Evolutionary conservation across 176 grass and related monocot genomes (phyloP).

Genomic region (Chrysopogon serrulatus): DNA sequence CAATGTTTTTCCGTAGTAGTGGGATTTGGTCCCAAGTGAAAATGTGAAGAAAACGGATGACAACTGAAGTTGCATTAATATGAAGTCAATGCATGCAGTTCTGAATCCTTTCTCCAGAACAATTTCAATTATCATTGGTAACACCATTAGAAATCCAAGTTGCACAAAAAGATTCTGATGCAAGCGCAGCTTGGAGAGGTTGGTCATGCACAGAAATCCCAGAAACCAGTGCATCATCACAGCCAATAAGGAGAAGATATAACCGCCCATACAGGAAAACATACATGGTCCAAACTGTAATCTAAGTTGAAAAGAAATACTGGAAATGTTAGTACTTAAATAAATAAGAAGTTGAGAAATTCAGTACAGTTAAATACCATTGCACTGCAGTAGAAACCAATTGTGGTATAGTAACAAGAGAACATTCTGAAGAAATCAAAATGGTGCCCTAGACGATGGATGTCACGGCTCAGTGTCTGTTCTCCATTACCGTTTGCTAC

Average conservation of each 20-base stretch:
- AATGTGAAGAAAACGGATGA: slow-evolving; percentile 96
- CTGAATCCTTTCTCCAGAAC: slow-evolving; percentile 86
- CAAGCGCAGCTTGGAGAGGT: slow-evolving; percentile 81
- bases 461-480: too few species aligned
- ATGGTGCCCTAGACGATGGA: too few species aligned
- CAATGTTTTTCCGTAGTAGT: slow-evolving; percentile 85
- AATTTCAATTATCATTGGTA: slow-evolving; percentile 95
- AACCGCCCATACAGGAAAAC: slow-evolving; percentile 89
- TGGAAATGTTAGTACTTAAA: not conserved
- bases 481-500: too few species aligned
- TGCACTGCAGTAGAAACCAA: too few species aligned
- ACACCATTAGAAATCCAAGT: slow-evolving; percentile 77
- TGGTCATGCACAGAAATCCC: slow-evolving; percentile 65
- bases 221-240: slow-evolving; percentile 57
- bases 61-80: slow-evolving; percentile 91
- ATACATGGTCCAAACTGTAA: slow-evolving; percentile 79
- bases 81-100: slow-evolving; percentile 79
- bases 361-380: too few species aligned
- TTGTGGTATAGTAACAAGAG: too few species aligned
- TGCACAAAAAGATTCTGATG: slow-evolving; percentile 85
- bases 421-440: too few species aligned
- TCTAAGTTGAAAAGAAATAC: slow-evolving; percentile 39
- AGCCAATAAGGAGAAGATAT: slow-evolving; percentile 86
- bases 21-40: slow-evolving; percentile 87
- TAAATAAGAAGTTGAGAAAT: not conserved